Conservation (phyloP, 1,139 yeast genomes). For the Yamadazyma triangularis region DNA sequence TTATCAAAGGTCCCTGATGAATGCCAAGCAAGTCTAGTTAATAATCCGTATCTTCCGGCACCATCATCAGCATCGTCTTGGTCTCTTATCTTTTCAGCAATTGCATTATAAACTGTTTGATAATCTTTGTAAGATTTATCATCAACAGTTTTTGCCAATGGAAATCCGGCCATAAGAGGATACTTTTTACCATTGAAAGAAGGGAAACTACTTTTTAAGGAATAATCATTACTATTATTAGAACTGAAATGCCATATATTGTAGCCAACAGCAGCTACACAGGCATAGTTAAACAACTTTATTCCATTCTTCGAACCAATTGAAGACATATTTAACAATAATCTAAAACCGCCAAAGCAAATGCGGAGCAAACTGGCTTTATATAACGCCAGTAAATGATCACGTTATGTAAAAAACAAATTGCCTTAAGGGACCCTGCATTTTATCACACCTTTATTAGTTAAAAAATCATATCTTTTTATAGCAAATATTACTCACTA, state of each 20-base stretch:
- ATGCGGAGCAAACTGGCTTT: too few species aligned
- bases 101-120: conserved; percentile 76
- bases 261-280: background rate
- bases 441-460: too few species aligned
- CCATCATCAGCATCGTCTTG: conserved; percentile 75
- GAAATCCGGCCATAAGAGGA: conserved; percentile 5
- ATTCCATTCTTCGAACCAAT: background rate
- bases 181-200: conserved; percentile 1
- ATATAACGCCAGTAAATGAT: too few species aligned
- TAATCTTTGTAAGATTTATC: conserved; percentile 49
- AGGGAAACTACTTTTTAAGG: conserved; percentile 1
- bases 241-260: background rate
- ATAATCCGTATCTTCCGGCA: conserved; percentile 59
- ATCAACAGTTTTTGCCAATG: conserved; percentile 20
- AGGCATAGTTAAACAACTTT: background rate
- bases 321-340: background rate
- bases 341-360: background rate
- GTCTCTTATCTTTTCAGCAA: conserved; percentile 68
- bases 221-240: background rate
- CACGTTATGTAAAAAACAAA: too few species aligned
- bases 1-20: conserved; percentile 65
- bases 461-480: too few species aligned
- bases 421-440: too few species aligned
- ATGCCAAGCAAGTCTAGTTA: conserved; percentile 76
- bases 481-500: too few species aligned